Base-by-base conservation (phyloP, 768 basidiomycete genomes). In the Pisolithus marmoratus region DNA sequence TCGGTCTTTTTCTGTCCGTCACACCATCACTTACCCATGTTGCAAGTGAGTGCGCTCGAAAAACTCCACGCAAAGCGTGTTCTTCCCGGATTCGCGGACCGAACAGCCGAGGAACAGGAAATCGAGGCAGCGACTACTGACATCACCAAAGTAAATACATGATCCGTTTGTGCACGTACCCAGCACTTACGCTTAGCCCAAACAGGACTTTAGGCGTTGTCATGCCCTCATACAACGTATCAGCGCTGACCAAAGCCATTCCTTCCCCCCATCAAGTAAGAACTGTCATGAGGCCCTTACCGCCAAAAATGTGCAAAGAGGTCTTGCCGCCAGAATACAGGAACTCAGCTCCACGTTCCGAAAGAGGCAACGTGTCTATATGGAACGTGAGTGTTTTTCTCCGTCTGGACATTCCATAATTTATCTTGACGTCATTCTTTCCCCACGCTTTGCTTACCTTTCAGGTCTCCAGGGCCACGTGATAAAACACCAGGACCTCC, bases 311-410 rank as follows among this genome's bases (percentile, higher is more conserved):
- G 90, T 97, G 20, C 96, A 98, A 68, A 83, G 93, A 38, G 94
- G 85, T 20, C 81, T 99, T 49, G 96, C 96, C n/a, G 92, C 90
- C 36, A 93, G 93, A 68, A 83, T 97, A 12, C 96, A 98, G 72
- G 91, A 93, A 60, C 76, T 94, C 48, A 94, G 92, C 61, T 87
- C 86, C 20, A 76, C 84, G 12, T 97, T 99, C 66, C 82, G 96
- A 56, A 97, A 96, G 77, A 98, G 95, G 74, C 96, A 99, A 71
- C 85, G 92, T 54, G 89, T 95, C 29, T 98, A 97, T 70, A 89
- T 99, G 89, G 89, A 96, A 72, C 94, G 96, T 95, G 66, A 71
- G 94, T 79, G 24, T 36, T 49, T 12, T 27, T 38, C 53, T 48
- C 34, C 36, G 40, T 45, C 46, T n/a, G 14, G 53, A 50, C 43